Base-by-base conservation (phyloP, 352 stramenopile genomes). In the Phytophthora chlamydospora region DNA sequence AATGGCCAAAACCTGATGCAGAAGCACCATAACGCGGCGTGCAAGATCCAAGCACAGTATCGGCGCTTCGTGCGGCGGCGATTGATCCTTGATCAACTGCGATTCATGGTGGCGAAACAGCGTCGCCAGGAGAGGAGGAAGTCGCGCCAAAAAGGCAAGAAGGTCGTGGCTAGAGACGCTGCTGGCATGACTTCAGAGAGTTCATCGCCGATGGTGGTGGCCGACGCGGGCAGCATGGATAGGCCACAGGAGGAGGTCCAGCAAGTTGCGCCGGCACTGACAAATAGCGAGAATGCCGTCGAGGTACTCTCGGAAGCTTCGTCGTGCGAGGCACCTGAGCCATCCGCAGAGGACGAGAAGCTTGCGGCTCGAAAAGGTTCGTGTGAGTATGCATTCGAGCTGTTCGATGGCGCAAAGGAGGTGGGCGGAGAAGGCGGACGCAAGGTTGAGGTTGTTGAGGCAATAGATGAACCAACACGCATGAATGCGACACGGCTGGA, bases 1-100 rank as follows among this genome's bases (percentile, higher is more conserved):
- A 48, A 52, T 21, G 21, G 56, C 7, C 36, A 42, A 36, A 13
- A 54, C 43, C 17, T 7, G 10, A 42, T 13, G 7, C 1, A 35
- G 24, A 31, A 54, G 13, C 24, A 50, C 16, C 19, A 52, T 31
- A 40, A 47, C 2, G 19, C 45, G n/a, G 21, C 36, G 41, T 36
- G 32, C 17, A 65, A 62, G 14, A 80, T 84, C 19, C 72, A 82
- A 66, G 46, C 41, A 3, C 75, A 80, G 36, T 84, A 82, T 48
- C 72, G 69, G 40, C 67, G 57, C 24, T 80, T 76, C 51, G 33
- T 57, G 11, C 58, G 55, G 4, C 66, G 75, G 4, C 61, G 69
- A 41, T 24, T 80, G 2, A 38, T 84, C 32, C 16, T 66, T 8
- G 75, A 79, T 16, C 72, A 84, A 42, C 56, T 84, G 10, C 66